Evolutionary conservation across 257 asterid species (phyloP), one percentile per base, ranked within the genome.

Genomic region (Penstemon newberryi): DNA sequence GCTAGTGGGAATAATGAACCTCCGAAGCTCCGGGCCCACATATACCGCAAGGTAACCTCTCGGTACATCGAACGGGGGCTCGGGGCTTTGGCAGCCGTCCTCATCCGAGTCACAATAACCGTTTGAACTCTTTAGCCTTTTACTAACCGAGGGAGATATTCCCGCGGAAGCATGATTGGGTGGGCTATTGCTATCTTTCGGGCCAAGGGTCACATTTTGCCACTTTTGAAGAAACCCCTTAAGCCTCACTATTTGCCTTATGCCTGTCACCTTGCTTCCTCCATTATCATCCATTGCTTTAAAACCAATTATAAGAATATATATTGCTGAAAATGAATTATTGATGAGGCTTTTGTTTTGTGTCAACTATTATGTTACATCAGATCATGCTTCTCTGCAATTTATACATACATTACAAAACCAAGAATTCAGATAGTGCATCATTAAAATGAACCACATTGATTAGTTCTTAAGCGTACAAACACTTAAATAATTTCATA

Each of bases 161-260:
- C 84, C 85, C 53, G 69, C 82, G 18, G 69, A 42, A 4, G 7
- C 44, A 12, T 60, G 70, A 5, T 45, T 38, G 1, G 70, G 46
- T 25, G 55, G 44, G 43, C 42, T 5, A 37, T 19, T 66, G 43
- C 60, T 36, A 25, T 60, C 78, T 52, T 75, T 85, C 8, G 80
- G 71, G 11, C 90, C 83, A 8, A 85, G 82, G 0, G 95, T 67
- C 0, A 66, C 91, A 2, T 36, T 72, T 71, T 91, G 95, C 97
- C 97, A 91, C 65, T 82, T 91, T 8, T 83, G 78, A 8, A 88
- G 78, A 70, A 88, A 46, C 38, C 82, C 87, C 63, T 86, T 91
- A 3, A 91, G 87, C 70, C 72, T 82, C n/a, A 88, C 95, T 9
- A 91, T 88, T n/a, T 91, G 92, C 57, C 80, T 73, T 60, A 91